A percentile compares a stretch with the other conserved stretches of the same genome.
phyloP scores from a whole-genome alignment of 2,329 filamentous ascomycete species.

The Ilyonectria destructans region DNA sequence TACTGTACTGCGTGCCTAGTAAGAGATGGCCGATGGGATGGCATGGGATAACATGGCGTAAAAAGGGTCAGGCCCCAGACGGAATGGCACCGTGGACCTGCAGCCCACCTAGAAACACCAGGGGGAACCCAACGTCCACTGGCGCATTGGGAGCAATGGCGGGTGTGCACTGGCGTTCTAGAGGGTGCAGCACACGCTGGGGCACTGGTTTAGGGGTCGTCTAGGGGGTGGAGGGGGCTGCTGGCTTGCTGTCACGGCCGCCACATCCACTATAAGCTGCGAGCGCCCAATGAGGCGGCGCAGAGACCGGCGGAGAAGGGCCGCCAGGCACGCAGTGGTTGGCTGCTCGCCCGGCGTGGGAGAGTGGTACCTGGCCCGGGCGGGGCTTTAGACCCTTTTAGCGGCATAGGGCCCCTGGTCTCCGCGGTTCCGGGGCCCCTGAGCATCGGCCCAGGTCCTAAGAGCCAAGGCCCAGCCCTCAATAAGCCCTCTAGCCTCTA shows the following conservation, averaged over 20 bases:
- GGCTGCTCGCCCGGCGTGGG: slow-evolving; percentile 30
- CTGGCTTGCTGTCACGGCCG: slow-evolving; percentile 46
- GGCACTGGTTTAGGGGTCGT: neutral
- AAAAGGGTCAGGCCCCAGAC: slow-evolving; percentile 1
- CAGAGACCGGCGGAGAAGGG: slow-evolving; percentile 18
- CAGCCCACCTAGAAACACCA: neutral
- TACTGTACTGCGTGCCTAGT: too few relatives aligned
- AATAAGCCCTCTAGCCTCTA: neutral
- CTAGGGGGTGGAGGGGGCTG: slow-evolving; percentile 8
- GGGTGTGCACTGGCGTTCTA: neutral
- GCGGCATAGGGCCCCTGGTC: slow-evolving; percentile 38
- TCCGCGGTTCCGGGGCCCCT: slow-evolving; percentile 43
- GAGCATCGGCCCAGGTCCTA: slow-evolving; percentile 32
- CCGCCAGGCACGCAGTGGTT: slow-evolving; percentile 40
- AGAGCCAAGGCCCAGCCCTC: slow-evolving; percentile 9
- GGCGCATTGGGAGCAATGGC: neutral
- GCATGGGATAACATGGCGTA: neutral
- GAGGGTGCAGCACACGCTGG: neutral
- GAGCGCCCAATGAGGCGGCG: slow-evolving; percentile 32
- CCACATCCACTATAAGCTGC: slow-evolving; percentile 35
- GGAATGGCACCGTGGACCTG: slow-evolving; percentile 7
- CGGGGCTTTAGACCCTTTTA: slow-evolving; percentile 37
- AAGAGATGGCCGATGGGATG: too few relatives aligned
- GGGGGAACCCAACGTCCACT: neutral
- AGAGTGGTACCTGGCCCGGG: slow-evolving; percentile 42